Conservation (phyloP, 2,329 filamentous ascomycete genomes). For the Monosporascus cannonballus region DNA sequence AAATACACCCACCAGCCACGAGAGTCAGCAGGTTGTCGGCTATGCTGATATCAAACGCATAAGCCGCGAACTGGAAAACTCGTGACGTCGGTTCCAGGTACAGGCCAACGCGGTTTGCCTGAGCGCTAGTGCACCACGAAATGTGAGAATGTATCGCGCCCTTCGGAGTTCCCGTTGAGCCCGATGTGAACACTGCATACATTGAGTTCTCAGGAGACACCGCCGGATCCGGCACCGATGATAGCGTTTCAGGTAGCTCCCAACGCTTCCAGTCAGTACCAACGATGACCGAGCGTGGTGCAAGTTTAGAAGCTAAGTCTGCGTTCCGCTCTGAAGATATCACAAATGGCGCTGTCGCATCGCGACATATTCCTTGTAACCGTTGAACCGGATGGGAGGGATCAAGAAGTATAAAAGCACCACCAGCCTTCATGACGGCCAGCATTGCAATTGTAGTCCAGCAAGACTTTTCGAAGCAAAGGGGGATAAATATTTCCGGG, state of each 20-base stretch:
- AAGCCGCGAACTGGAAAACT: slow-evolving; percentile 21
- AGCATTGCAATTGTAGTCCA: slow-evolving; percentile 16
- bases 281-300: background rate
- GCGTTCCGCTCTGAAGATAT: background rate
- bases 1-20: slow-evolving; percentile 30
- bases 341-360: background rate
- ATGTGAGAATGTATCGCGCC: slow-evolving; percentile 16
- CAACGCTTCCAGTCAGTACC: background rate
- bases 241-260: too few species aligned
- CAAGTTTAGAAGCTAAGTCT: background rate
- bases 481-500: slow-evolving; percentile 9
- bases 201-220: slow-evolving; percentile 5
- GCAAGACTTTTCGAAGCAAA: slow-evolving; percentile 16
- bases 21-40: slow-evolving; percentile 32
- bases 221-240: too few species aligned
- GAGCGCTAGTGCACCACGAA: background rate
- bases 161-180: slow-evolving; percentile 42
- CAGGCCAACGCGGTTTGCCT: slow-evolving; percentile 1
- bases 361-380: slow-evolving; percentile 3
- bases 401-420: slow-evolving; percentile 22
- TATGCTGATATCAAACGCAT: slow-evolving; percentile 33
- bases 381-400: slow-evolving; percentile 17
- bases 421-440: slow-evolving; percentile 23
- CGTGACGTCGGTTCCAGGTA: slow-evolving; percentile 1
- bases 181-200: slow-evolving; percentile 42